A percentile compares a stretch with the other conserved stretches of the same genome.
Evolutionary conservation across 1,284 basidiomycete species (phyloP).

Genomic region (Retiboletus flavoniger): DNA sequence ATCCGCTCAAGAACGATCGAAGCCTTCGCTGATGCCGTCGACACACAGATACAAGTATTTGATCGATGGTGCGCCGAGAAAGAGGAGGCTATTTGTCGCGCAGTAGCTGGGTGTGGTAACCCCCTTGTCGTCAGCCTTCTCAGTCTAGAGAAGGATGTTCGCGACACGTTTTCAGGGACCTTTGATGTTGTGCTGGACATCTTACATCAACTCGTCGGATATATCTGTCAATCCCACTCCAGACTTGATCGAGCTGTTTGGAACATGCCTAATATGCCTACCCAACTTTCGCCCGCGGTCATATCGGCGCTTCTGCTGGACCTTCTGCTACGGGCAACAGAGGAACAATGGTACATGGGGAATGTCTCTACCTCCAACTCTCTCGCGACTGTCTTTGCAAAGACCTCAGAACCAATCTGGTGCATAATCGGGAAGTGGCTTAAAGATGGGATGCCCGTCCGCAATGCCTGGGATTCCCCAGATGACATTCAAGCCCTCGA

Average conservation of each 20-base stretch:
- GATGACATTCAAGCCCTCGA: slow-evolving; percentile 42
- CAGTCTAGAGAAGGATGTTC: slow-evolving; percentile 56
- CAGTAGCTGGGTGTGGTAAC: slow-evolving; percentile 45
- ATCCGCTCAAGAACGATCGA: slow-evolving; percentile 62
- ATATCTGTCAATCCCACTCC: slow-evolving; percentile 31
- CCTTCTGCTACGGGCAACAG: slow-evolving; percentile 53
- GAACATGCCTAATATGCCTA: slow-evolving; percentile 42
- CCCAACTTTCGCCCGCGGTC: slow-evolving; percentile 47
- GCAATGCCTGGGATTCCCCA: slow-evolving; percentile 39
- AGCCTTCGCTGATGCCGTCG: slow-evolving; percentile 78
- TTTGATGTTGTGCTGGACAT: slow-evolving; percentile 57
- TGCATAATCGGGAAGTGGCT: slow-evolving; percentile 72
- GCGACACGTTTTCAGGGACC: slow-evolving; percentile 53
- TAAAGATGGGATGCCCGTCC: slow-evolving; percentile 64
- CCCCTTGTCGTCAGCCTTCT: slow-evolving; percentile 65
- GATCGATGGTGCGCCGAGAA: slow-evolving; percentile 68
- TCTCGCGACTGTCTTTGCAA: slow-evolving; percentile 61
- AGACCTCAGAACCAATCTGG: slow-evolving; percentile 72
- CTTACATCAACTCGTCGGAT: slow-evolving; percentile 33
- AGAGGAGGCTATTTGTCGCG: slow-evolving; percentile 64
- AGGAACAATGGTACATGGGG: slow-evolving; percentile 55
- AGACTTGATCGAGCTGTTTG: slow-evolving; percentile 38
- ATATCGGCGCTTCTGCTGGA: slow-evolving; percentile 61
- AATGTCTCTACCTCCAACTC: slow-evolving; percentile 52
- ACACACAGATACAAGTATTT: slow-evolving; percentile 54